Evolutionary conservation across 2,329 filamentous ascomycete genomes (phyloP).

Genomic region (Fusarium drepaniforme): DNA sequence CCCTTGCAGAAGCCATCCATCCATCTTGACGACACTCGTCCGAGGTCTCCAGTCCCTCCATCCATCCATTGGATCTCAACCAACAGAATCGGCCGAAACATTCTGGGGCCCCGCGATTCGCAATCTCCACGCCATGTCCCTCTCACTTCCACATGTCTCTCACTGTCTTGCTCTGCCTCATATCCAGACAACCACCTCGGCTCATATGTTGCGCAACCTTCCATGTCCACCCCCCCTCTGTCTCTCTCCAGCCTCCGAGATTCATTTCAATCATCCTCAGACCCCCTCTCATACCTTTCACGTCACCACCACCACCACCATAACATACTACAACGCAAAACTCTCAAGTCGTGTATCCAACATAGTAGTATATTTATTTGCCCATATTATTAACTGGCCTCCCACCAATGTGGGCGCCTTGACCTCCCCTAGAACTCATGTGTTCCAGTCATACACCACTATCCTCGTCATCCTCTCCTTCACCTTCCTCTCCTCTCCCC

Average conservation of each 20-base stretch:
- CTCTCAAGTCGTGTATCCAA: conserved; percentile 1
- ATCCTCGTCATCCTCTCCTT: conserved; percentile 7
- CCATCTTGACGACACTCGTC: not conserved
- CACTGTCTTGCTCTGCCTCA: not conserved
- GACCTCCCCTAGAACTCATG: conserved; percentile 12
- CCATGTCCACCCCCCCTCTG: not conserved
- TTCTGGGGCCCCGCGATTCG: conserved; percentile 26
- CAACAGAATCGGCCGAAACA: conserved; percentile 25
- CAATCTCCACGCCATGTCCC: conserved; percentile 25
- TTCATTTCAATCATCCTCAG: not conserved
- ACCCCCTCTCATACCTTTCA: not conserved
- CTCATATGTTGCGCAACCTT: not conserved
- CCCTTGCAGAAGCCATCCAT: conserved; percentile 20
- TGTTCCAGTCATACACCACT: conserved; percentile 33
- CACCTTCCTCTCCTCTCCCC: not conserved
- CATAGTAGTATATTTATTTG: conserved; percentile 30
- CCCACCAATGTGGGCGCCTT: conserved; percentile 17
- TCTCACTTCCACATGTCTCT: conserved; percentile 26
- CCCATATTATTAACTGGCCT: conserved; percentile 35
- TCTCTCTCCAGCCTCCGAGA: not conserved
- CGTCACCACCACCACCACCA: not conserved
- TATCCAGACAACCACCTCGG: conserved; percentile 22
- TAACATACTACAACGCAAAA: not conserved
- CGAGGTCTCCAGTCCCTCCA: not conserved
- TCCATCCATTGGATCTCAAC: not conserved